Evolutionary conservation across 192 early-diverging fungal species (phyloP).

Genomic region (Gryganskiella cystojenkinii): DNA sequence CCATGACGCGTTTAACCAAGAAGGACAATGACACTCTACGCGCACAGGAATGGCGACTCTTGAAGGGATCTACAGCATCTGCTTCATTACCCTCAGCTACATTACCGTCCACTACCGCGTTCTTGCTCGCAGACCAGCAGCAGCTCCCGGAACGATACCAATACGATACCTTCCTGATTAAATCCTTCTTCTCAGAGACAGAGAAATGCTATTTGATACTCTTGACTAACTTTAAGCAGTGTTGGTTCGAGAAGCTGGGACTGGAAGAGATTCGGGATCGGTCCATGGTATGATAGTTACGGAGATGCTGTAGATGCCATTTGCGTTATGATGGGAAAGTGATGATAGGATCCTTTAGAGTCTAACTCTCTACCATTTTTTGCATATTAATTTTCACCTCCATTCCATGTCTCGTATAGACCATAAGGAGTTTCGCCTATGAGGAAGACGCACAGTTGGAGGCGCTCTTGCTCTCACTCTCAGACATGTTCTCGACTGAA

Average conservation of each 20-base stretch:
- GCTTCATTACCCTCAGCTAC: neutral
- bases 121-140: neutral
- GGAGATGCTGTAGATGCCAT: neutral
- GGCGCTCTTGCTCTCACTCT: constrained; percentile 30
- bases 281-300: constrained; percentile 14
- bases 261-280: constrained; percentile 29
- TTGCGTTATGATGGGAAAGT: neutral
- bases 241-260: constrained; percentile 38
- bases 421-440: constrained; percentile 33
- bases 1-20: constrained; percentile 19
- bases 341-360: neutral
- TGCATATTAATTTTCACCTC: neutral
- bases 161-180: constrained; percentile 38
- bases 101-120: neutral
- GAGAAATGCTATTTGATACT: constrained; percentile 41
- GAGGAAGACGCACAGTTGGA: constrained; percentile 48
- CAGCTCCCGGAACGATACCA: constrained; percentile 1
- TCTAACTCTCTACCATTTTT: neutral
- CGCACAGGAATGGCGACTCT: constrained; percentile 32
- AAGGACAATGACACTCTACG: constrained; percentile 39
- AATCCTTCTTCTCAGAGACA: constrained; percentile 27
- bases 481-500: constrained; percentile 21
- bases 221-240: constrained; percentile 45
- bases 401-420: neutral
- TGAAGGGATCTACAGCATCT: constrained; percentile 2